Percentiles rank a stretch among this genome's conserved stretches.
phyloP scores from a whole-genome alignment of 768 basidiomycete species.

The Rhodotorula taiwanensis region DNA sequence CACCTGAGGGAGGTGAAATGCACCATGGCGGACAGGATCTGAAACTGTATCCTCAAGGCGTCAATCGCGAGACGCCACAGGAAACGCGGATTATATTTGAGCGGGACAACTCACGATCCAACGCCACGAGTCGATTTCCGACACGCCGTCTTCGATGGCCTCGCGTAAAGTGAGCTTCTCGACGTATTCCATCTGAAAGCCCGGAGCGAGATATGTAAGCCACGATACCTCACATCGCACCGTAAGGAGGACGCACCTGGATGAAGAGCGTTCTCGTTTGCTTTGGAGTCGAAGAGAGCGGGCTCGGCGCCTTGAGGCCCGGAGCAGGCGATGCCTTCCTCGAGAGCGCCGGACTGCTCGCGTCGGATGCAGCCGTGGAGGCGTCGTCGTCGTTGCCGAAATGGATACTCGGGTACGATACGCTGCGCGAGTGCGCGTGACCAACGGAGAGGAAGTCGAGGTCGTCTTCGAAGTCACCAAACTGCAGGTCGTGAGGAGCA shows the following conservation, averaged over 20 bases:
- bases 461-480: constrained; percentile 38
- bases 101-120: constrained; percentile 18
- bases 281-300: constrained; percentile 7
- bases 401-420: constrained; percentile 40
- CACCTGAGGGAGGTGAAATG: constrained; percentile 41
- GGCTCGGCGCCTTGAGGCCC: not conserved
- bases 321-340: not conserved
- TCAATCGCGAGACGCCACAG: not conserved
- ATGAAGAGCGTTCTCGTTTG: constrained; percentile 40
- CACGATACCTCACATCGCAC: not conserved
- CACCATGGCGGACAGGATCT: constrained; percentile 40
- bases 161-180: constrained; percentile 36
- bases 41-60: constrained; percentile 11
- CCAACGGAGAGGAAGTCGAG: constrained; percentile 38
- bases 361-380: not conserved
- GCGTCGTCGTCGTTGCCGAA: constrained; percentile 39
- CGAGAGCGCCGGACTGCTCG: constrained; percentile 3
- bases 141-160: constrained; percentile 40
- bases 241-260: constrained; percentile 33
- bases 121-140: constrained; percentile 38
- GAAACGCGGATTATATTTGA: not conserved
- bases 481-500: constrained; percentile 31
- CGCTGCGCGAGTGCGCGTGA: constrained; percentile 30
- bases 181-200: constrained; percentile 31
- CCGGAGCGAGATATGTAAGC: not conserved